These are phyloP conservation scores for Xanthoparmelia taractica DNA, from an alignment of 495 filamentous ascomycete species.

Conservation along the genomic window DNA sequence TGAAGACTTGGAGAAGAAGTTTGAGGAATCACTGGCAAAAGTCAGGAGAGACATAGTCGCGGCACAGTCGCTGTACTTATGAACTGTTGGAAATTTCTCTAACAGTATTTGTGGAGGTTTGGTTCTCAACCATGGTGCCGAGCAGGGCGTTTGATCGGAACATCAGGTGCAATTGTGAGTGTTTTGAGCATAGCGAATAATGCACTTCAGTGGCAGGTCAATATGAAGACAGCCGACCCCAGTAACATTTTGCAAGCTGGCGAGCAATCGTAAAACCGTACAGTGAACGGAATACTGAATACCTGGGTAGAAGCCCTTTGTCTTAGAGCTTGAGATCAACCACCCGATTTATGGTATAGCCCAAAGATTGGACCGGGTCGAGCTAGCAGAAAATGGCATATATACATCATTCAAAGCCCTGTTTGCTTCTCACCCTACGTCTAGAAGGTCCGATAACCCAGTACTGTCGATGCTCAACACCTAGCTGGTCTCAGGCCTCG, in stretches of 20 bases:
- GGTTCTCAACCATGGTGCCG: neutral
- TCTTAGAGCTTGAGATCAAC: no score
- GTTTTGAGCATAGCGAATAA: neutral
- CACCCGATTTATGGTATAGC: no score
- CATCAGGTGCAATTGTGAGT: neutral
- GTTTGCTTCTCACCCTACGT: no score
- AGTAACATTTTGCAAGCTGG: neutral
- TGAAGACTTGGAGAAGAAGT: slow-evolving; percentile 83
- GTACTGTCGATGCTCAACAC: no score
- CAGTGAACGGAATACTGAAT: neutral
- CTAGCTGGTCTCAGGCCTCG: no score
- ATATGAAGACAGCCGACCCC: neutral
- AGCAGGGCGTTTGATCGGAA: neutral
- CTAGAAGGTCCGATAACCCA: no score
- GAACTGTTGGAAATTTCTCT: slow-evolving; percentile 18
- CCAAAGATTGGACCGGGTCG: no score
- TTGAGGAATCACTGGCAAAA: slow-evolving; percentile 74
- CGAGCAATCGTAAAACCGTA: neutral
- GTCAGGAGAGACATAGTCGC: slow-evolving; percentile 87
- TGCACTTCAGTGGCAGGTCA: neutral
- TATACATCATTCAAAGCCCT: no score
- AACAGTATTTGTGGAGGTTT: neutral
- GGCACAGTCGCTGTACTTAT: slow-evolving; percentile 86
- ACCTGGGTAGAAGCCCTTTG: neutral
- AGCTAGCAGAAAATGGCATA: no score